These are phyloP conservation scores for Amanita exitialis DNA, from an alignment of 768 basidiomycete genomes.

Conservation along the genomic window DNA sequence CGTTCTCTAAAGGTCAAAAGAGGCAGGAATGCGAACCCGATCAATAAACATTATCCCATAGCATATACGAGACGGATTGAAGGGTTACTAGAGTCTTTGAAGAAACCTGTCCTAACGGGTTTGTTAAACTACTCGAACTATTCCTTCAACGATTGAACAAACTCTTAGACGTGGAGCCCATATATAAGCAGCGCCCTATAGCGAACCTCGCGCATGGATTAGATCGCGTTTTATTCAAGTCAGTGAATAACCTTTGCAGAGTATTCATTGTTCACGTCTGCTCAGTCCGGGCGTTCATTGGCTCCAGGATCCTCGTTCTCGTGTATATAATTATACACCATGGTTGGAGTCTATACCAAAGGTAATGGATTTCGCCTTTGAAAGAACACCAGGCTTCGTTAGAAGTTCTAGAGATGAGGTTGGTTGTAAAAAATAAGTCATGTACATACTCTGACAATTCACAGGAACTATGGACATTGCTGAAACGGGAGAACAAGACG, in stretches of 20 bases:
- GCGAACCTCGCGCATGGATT: conserved; percentile 54
- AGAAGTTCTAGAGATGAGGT: conserved; percentile 73
- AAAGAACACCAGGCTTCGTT: conserved; percentile 62
- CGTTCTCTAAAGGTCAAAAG: not conserved
- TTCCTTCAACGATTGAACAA: not conserved
- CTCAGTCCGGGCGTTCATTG: conserved; percentile 81
- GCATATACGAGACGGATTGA: conserved; percentile 22
- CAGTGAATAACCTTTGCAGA: conserved; percentile 13
- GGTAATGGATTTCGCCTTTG: conserved; percentile 79
- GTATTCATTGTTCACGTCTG: conserved; percentile 1
- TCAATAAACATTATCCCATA: conserved; percentile 4
- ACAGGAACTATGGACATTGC: conserved; percentile 59
- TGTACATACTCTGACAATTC: not conserved
- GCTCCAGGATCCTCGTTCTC: conserved; percentile 77
- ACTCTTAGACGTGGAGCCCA: conserved; percentile 29
- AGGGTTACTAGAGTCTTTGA: conserved; percentile 20
- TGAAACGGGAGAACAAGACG: conserved; percentile 40
- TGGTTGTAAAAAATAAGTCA: conserved; percentile 9
- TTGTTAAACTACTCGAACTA: not conserved
- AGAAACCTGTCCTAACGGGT: conserved; percentile 30
- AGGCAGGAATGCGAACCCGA: not conserved
- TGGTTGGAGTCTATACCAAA: conserved; percentile 65
- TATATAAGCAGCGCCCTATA: conserved; percentile 35
- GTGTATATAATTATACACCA: conserved; percentile 77
- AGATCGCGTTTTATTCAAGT: conserved; percentile 72